Evolutionary conservation across 495 filamentous ascomycete species (phyloP).

Genomic region (Bathelium albidoporum): DNA sequence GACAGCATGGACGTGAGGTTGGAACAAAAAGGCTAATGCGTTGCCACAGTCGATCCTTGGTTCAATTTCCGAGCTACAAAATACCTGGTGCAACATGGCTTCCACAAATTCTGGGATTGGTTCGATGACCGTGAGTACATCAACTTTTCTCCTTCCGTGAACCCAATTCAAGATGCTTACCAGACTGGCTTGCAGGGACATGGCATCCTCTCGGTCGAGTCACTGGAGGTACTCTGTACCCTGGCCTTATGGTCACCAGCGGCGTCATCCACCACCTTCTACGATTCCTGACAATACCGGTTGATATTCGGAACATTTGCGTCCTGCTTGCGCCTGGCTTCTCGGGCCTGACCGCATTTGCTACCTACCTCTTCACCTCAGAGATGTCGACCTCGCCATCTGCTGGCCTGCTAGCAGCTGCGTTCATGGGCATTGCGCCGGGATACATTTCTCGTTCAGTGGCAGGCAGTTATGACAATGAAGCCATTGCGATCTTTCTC

Average conservation of each 20-base stretch:
- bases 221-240: slow-evolving; percentile 96
- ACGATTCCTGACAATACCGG: slow-evolving; percentile 80
- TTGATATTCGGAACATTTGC: slow-evolving; percentile 98
- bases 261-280: slow-evolving; percentile 93
- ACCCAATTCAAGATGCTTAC: slow-evolving; percentile 2
- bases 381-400: slow-evolving; percentile 91
- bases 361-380: slow-evolving; percentile 89
- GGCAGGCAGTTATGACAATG: slow-evolving; percentile 98
- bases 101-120: slow-evolving; percentile 99
- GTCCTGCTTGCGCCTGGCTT: slow-evolving; percentile 92
- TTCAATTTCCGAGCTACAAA: slow-evolving; percentile 99
- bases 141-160: neutral
- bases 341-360: slow-evolving; percentile 88
- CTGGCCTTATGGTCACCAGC: slow-evolving; percentile 98
- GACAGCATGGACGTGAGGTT: neutral
- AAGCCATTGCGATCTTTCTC: slow-evolving; percentile 98
- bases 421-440: slow-evolving; percentile 95
- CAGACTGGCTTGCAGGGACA: slow-evolving; percentile 52
- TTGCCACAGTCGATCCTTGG: slow-evolving; percentile 86
- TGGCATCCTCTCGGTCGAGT: slow-evolving; percentile 99
- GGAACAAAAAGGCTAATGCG: slow-evolving; percentile 12
- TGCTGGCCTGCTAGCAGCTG: slow-evolving; percentile 85
- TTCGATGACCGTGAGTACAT: slow-evolving; percentile 81
- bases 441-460: slow-evolving; percentile 97
- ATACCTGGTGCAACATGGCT: slow-evolving; percentile 91